Base-by-base conservation (phyloP, 495 filamentous ascomycete genomes). In the Penicillium alfredii region DNA sequence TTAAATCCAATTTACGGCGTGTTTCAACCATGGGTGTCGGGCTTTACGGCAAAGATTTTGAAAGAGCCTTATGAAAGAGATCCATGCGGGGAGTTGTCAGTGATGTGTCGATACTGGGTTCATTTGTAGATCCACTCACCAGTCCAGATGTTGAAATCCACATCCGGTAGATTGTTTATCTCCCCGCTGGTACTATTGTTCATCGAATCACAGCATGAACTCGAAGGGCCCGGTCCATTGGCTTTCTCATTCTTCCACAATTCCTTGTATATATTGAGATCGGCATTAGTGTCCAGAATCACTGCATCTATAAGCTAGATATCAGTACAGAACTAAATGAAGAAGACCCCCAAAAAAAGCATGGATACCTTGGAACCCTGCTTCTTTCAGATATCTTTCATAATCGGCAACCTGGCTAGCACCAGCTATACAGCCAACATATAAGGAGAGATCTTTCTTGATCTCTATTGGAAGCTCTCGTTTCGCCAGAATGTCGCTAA, bases 401-500 rank as follows among this genome's bases (percentile, higher is more conserved):
- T 83, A 83, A 38, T 74, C 64, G 6, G 32, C 45, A 13, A 77
- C 52, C 49, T 60, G 36, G 33, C 73, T 77, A 0, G 78, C 76
- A 11, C 81, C 78, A 6, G 71, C 64, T 21, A 82, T 63, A 38
- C 80, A 83, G 1, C 77, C 78, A 20, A 76, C 70, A 51, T 81
- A 77, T 28, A 78, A 46, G 13, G 69, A 64, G 11, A 76, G 48
- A 55, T 72, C 55, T 2, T 54, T 59, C 11, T 48, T 57, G 13
- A 85, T 20, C 9, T 67, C 55, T 18, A 69, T 44, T 0, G 77
- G 69, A 8, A 83, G 58, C 12, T 53, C 41, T 49, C 72, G 67
- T 47, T 64, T 73, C 22, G 71, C 62, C 4, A 84, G 55, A 39
- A 84, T 78, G 53, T 85, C 81, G n/a, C 69, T 75, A 8, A 87